Base-by-base conservation (phyloP, 192 early-diverging fungal genomes). In the Nowakowskiella sp. region DNA sequence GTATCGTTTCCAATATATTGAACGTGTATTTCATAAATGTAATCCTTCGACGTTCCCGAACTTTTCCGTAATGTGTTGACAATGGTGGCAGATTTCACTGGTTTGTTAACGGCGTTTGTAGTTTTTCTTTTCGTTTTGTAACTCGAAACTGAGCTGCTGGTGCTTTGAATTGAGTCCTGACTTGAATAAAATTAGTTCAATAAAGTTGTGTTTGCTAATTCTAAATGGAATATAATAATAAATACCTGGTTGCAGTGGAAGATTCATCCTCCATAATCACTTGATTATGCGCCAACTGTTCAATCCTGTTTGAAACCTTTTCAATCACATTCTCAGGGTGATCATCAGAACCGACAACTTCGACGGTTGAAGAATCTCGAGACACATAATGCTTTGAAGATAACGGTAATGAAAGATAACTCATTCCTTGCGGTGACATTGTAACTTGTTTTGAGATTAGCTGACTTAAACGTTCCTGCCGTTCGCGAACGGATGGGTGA, bases 21-120 rank as follows among this genome's bases (percentile, higher is more conserved):
- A 2, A 73, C 67, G 5, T 64, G 33, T 24, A 73, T 64, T 16
- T 32, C 51, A 46, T 73, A 73, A 7, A 68, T 58, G 61, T 70
- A 64, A 36, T 55, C 46, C 23, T 67, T 64, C 27, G 29, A 10
- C n/a, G 55, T 26, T 9, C 31, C 32, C 0, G 44, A 19, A 24
- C 44, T 36, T 13, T 39, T 46, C 10, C 58, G 54, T n/a, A 62
- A 29, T 2, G 70, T 57, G 24, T 70, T 66, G 10, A 43, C 6
- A 34, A 76, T 51, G 2, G 43, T 44, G 1, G 68, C 71, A 21
- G 49, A 32, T 27, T 58, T 60, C 21, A 76, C 67, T 0, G 74
- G 74, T 42, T 66, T 70, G 65, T 69, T 76, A 29, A 70, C n/a
- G 7, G 23, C 16, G 6, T 9, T 24, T 8, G 10, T 47, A 13